phyloP scores from a whole-genome alignment of 83 land plant species.

The Picea abies region DNA sequence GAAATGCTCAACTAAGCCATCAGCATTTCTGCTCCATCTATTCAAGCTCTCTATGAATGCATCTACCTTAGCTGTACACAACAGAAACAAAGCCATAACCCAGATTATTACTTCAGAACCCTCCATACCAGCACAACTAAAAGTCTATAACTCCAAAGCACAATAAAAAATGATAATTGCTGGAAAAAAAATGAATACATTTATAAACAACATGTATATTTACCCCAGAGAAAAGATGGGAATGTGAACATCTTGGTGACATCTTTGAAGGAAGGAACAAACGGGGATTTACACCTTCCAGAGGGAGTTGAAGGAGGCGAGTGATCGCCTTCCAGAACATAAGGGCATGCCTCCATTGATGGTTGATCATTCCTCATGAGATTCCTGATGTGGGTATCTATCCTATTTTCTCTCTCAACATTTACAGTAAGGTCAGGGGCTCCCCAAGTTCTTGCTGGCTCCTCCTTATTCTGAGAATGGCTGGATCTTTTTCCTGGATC shows the following conservation, averaged over 20 bases:
- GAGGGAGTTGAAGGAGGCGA: constrained; percentile 1
- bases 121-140: no score
- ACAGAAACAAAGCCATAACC: not conserved
- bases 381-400: not conserved
- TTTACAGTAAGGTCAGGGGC: not conserved
- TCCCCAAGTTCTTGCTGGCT: not conserved
- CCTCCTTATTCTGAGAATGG: not conserved
- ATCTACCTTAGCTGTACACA: constrained; percentile 22
- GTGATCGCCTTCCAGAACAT: not conserved
- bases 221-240: constrained; percentile 10
- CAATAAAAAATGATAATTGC: no score
- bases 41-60: constrained; percentile 21
- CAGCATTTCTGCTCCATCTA: constrained; percentile 26
- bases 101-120: no score
- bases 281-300: constrained; percentile 12
- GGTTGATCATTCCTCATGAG: no score
- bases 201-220: not conserved
- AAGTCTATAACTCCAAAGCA: not conserved
- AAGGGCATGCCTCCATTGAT: not conserved
- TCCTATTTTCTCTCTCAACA: not conserved
- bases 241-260: not conserved
- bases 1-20: constrained; percentile 12
- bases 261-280: constrained; percentile 5
- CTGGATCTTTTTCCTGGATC: no score
- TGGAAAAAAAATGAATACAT: not conserved